A percentile compares a stretch with the other conserved stretches of the same genome.
These are phyloP conservation scores for Dichotomopilus funicola DNA, from an alignment of 2,329 filamentous ascomycete species.

Conservation along the genomic window DNA sequence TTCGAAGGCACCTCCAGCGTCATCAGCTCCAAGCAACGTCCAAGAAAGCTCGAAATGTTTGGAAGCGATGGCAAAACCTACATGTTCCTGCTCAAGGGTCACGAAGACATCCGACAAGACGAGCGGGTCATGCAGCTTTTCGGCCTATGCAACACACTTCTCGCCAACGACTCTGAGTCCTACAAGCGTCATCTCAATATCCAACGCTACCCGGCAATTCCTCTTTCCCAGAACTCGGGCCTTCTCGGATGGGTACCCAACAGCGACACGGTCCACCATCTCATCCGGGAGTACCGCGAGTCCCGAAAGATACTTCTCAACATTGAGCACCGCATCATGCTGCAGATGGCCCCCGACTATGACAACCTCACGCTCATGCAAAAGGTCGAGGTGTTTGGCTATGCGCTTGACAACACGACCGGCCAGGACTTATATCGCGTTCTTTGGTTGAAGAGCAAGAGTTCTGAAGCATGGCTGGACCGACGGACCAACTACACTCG, in stretches of 20 bases:
- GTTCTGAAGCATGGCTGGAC: conserved; percentile 95
- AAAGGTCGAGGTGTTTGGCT: conserved; percentile 98
- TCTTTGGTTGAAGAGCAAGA: conserved; percentile 97
- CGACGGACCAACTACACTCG: conserved; percentile 97
- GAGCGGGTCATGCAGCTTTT: conserved; percentile 99
- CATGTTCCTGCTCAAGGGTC: conserved; percentile 91
- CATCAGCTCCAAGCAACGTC: conserved; percentile 94
- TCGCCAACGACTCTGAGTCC: conserved; percentile 88
- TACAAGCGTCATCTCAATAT: conserved; percentile 97
- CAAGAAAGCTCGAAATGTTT: conserved; percentile 77
- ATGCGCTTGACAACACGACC: conserved; percentile 97
- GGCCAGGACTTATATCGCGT: conserved; percentile 97
- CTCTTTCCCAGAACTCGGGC: conserved; percentile 91
- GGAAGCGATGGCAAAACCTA: conserved; percentile 87
- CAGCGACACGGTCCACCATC: conserved; percentile 91
- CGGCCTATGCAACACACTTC: conserved; percentile 90
- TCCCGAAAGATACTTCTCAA: conserved; percentile 96
- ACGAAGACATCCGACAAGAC: conserved; percentile 97
- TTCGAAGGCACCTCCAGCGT: conserved; percentile 88
- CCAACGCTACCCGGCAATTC: conserved; percentile 93
- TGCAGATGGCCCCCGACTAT: conserved; percentile 99
- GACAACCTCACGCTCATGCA: conserved; percentile 99
- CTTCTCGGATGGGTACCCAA: conserved; percentile 95
- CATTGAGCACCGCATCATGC: conserved; percentile 98
- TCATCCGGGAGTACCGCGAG: conserved; percentile 96